Evolutionary conservation across 2,329 filamentous ascomycete genomes (phyloP).

Genomic region (Hypoxylon sp.): DNA sequence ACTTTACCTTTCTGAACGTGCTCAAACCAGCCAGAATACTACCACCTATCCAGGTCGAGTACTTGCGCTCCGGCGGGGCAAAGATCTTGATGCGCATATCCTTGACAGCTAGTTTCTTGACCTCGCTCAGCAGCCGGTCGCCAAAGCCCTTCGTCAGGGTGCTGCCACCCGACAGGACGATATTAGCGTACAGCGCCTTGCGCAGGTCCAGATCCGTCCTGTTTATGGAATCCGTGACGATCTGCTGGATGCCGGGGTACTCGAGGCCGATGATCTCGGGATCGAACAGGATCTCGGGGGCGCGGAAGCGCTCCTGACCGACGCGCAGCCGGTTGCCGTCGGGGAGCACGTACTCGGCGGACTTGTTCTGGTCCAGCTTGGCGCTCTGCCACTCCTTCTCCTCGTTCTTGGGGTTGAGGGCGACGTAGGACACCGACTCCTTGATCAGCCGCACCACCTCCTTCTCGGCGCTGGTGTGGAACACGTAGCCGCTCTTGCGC

Average conservation of each 20-base stretch:
- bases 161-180: conserved; percentile 94
- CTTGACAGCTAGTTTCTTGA: conserved; percentile 93
- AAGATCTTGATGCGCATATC: conserved; percentile 99
- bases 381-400: conserved; percentile 93
- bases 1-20: conserved; percentile 99
- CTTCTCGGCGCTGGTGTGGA: conserved; percentile 98
- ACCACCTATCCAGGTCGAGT: conserved; percentile 98
- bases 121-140: conserved; percentile 88
- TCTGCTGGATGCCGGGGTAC: conserved; percentile 96
- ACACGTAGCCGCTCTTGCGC: conserved; percentile 90
- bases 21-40: conserved; percentile 96
- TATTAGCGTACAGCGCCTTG: conserved; percentile 94
- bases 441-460: conserved; percentile 98
- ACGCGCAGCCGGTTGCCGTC: conserved; percentile 93
- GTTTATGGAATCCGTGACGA: conserved; percentile 95
- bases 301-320: conserved; percentile 92
- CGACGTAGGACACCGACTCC: conserved; percentile 92
- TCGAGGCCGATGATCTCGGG: conserved; percentile 96
- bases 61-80: conserved; percentile 95
- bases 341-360: conserved; percentile 86
- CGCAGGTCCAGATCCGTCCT: conserved; percentile 95
- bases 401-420: conserved; percentile 88
- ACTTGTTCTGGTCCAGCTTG: conserved; percentile 79
- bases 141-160: conserved; percentile 97
- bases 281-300: conserved; percentile 96